Evolutionary conservation across 306 rosid genomes (phyloP), one percentile per base, ranked within the genome.

Genomic region (Rosa rugosa): DNA sequence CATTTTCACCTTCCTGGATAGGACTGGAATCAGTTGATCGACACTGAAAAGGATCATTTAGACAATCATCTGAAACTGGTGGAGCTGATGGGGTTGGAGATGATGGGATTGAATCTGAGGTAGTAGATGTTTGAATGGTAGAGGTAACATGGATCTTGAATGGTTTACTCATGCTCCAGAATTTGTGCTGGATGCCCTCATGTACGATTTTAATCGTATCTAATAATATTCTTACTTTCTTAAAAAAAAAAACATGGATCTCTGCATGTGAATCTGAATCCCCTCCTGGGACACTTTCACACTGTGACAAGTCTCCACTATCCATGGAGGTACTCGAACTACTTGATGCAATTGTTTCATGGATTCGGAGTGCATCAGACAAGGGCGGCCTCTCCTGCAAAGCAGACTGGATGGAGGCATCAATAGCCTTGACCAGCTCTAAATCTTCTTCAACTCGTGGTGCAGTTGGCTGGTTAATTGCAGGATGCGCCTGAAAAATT

Each of bases 401-500:
- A 77, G 91, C 89, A 67, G 87, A 69, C 83, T 92, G 92, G 70
- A 91, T 73, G 73, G 98, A 92, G 73, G 91, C 94, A 59, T 75
- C 84, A 78, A 92, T 78, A 50, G 97, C 97, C 91, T 90, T 84
- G 64, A 81, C 91, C 73, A 94, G 63, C 77, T 87, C 95, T 59
- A 81, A 76, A 82, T 91, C 97, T 89, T 87, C 98, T 23, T 90
- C 85, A 75, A 79, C 65, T 75, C 85, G 87, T 34, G 99, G 97
- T 60, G 96, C 95, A 38, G 92, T 86, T 53, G 56, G 97, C 90
- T 53, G 89, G 83, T 78, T 85, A 86, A 94, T 89, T 71, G 84
- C 84, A 25, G 97, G 95, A 82, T 8, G 73, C 8, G 50, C 83
- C 97, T 94, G 92, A 71, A 83, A 87, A 68, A 66, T 63, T 62